A percentile compares a stretch with the other conserved stretches of the same genome.
phyloP scores from a whole-genome alignment of 805 yeast species.

The Metschnikowia chrysomelidarum region DNA sequence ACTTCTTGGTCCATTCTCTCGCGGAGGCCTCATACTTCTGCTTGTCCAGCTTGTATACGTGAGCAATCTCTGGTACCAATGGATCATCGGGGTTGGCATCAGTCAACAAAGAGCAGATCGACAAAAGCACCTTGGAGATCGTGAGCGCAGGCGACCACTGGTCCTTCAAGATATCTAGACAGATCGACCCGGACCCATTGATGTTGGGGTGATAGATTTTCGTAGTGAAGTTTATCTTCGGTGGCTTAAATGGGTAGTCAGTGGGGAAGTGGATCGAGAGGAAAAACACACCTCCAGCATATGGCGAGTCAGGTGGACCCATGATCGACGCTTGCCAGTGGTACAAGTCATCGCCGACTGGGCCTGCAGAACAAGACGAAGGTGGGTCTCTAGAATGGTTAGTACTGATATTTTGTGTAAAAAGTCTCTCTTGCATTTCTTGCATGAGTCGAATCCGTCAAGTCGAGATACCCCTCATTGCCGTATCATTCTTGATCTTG shows the following conservation, averaged over 20 bases:
- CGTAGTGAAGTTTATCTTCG: slow-evolving; percentile 84
- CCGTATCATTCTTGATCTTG: too few relatives aligned
- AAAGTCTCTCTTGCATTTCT: too few relatives aligned
- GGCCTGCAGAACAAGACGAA: slow-evolving; percentile 98
- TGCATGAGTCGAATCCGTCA: too few relatives aligned
- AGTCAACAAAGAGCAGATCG: slow-evolving; percentile 92
- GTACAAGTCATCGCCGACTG: slow-evolving; percentile 95
- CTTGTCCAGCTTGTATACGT: slow-evolving; percentile 90
- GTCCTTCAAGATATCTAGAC: slow-evolving; percentile 94
- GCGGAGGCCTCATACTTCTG: slow-evolving; percentile 95
- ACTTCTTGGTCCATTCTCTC: slow-evolving; percentile 97
- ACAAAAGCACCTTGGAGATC: slow-evolving; percentile 88
- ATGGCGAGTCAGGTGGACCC: slow-evolving; percentile 96
- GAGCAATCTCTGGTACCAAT: slow-evolving; percentile 96
- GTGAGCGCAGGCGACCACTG: slow-evolving; percentile 99
- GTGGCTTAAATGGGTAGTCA: slow-evolving; percentile 98
- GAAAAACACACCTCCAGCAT: slow-evolving; percentile 91
- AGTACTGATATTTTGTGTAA: too few relatives aligned
- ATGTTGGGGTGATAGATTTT: slow-evolving; percentile 97
- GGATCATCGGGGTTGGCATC: slow-evolving; percentile 99
- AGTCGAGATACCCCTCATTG: too few relatives aligned
- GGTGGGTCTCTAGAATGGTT: slow-evolving; percentile 81
- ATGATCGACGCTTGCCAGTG: slow-evolving; percentile 99
- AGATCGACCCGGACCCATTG: slow-evolving; percentile 92
- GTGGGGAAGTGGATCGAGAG: slow-evolving; percentile 97